Percentiles rank a stretch among this genome's conserved stretches.
Conservation (phyloP, 306 rosid species). For the Glycine tomentella region DNA sequence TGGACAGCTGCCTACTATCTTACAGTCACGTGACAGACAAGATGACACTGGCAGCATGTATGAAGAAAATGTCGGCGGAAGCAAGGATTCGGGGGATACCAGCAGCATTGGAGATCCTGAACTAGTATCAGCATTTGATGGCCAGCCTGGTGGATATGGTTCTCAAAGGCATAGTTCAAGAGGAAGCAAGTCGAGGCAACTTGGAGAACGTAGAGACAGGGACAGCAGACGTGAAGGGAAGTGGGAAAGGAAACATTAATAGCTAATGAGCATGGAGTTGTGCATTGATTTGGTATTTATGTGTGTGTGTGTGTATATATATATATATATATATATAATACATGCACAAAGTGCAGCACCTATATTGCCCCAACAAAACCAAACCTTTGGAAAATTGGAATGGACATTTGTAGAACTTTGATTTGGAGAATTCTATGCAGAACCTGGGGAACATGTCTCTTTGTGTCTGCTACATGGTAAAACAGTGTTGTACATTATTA, state of each 20-base stretch:
- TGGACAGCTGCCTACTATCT: conserved; percentile 81
- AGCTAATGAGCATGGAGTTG: conserved; percentile 20
- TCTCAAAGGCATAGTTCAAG: conserved; percentile 86
- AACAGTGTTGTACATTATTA: conserved; percentile 37
- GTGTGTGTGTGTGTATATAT: background rate
- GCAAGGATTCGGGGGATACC: conserved; percentile 89
- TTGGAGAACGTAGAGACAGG: conserved; percentile 80
- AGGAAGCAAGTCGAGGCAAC: conserved; percentile 86
- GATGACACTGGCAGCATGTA: conserved; percentile 77
- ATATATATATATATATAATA: background rate
- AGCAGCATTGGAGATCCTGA: conserved; percentile 92
- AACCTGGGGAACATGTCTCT: conserved; percentile 22
- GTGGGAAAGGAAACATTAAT: conserved; percentile 94
- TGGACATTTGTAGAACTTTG: conserved; percentile 18
- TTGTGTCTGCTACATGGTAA: conserved; percentile 33
- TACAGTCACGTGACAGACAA: conserved; percentile 85
- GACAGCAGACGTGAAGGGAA: conserved; percentile 89
- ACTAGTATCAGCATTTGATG: conserved; percentile 75
- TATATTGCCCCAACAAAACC: conserved; percentile 7
- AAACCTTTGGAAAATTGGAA: background rate
- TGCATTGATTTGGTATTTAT: background rate
- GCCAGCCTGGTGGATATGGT: conserved; percentile 72
- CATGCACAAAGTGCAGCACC: conserved; percentile 20
- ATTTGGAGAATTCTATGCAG: conserved; percentile 28
- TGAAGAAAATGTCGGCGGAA: conserved; percentile 90